Percentiles rank a stretch among this genome's conserved stretches.
Evolutionary conservation across 169 alveolate species (phyloP).

Genomic region (Plasmodium inui): DNA sequence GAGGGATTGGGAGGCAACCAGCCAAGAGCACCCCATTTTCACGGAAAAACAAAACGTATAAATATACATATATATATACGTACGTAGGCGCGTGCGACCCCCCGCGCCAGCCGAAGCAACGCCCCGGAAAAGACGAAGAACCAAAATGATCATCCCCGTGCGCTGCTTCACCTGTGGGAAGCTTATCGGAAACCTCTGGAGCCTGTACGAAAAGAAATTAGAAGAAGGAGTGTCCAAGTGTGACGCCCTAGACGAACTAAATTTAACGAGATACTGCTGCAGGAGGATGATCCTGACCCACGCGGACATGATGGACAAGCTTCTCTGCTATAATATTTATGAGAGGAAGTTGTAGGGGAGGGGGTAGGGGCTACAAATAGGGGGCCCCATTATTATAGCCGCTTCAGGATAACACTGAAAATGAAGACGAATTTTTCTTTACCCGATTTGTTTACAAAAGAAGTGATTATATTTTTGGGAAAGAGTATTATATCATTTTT

Average conservation of each 20-base stretch:
- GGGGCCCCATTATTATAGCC: not conserved
- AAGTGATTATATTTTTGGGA: not conserved
- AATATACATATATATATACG: no score
- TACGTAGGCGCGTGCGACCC: not conserved
- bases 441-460: not conserved
- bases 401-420: no score
- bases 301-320: constrained; percentile 97
- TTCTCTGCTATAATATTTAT: constrained; percentile 94
- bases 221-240: constrained; percentile 93
- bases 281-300: constrained; percentile 98
- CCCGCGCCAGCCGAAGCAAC: not conserved
- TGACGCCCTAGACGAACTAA: constrained; percentile 95
- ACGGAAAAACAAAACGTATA: not conserved
- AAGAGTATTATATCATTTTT: no score
- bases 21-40: not conserved
- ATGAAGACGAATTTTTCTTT: not conserved
- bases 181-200: constrained; percentile 99
- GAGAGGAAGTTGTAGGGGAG: constrained; percentile 35
- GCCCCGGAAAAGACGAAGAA: not conserved
- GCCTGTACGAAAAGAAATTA: constrained; percentile 93
- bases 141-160: constrained; percentile 98
- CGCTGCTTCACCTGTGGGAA: constrained; percentile 99
- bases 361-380: not conserved
- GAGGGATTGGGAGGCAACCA: not conserved
- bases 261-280: constrained; percentile 92